Evolutionary conservation across 805 yeast species (phyloP).

Genomic region (Yueomyces sinensis): DNA sequence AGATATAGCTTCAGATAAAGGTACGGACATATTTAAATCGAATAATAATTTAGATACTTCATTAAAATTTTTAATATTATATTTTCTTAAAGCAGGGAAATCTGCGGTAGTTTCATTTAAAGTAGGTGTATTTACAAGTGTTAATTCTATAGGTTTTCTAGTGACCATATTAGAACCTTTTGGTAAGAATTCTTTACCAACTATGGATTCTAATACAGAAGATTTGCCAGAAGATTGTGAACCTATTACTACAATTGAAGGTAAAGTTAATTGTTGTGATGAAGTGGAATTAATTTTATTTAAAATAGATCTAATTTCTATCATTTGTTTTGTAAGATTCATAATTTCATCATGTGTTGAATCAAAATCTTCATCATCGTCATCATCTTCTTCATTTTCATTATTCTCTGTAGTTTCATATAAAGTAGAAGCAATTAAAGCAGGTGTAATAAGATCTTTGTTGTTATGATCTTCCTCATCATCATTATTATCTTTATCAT

Average conservation of each 20-base stretch:
- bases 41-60: constrained; percentile 79
- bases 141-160: constrained; percentile 90
- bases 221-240: constrained; percentile 97
- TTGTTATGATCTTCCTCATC: constrained; percentile 34
- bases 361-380: constrained; percentile 40
- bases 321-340: constrained; percentile 88
- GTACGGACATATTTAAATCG: constrained; percentile 88
- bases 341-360: constrained; percentile 70
- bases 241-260: constrained; percentile 93
- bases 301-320: constrained; percentile 76
- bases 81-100: constrained; percentile 79
- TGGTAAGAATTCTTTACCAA: constrained; percentile 95
- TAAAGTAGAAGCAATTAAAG: constrained; percentile 11
- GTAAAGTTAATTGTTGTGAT: constrained; percentile 64
- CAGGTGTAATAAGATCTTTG: constrained; percentile 17
- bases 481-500: constrained; percentile 41
- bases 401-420: constrained; percentile 37
- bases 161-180: constrained; percentile 98
- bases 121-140: constrained; percentile 76
- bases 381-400: constrained; percentile 33
- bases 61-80: constrained; percentile 71
- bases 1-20: constrained; percentile 72
- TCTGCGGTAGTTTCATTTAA: constrained; percentile 79
- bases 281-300: constrained; percentile 54
- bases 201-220: constrained; percentile 88